Evolutionary conservation across 2,329 filamentous ascomycete genomes (phyloP).

Genomic region (Triangularia verruculosa): DNA sequence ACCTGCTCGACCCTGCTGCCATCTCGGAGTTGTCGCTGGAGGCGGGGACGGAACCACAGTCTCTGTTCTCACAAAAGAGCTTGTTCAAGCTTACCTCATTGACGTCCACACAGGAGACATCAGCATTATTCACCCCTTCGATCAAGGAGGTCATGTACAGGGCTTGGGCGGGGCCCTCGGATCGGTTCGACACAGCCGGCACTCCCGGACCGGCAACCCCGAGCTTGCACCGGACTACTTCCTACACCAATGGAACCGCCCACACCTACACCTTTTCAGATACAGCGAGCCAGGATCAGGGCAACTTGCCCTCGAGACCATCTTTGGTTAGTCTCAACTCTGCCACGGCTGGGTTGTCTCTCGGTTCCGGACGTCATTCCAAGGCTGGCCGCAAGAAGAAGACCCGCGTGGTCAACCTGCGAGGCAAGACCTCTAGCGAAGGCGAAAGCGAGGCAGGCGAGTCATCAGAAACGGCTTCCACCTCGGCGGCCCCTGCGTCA

Average conservation of each 20-base stretch:
- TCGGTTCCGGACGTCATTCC: conserved; percentile 57
- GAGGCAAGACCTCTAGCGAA: conserved; percentile 49
- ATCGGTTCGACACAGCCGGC: conserved; percentile 60
- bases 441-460: conserved; percentile 38
- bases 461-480: conserved; percentile 50
- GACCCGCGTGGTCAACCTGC: conserved; percentile 76
- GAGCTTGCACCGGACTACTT: conserved; percentile 61
- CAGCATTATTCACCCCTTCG: conserved; percentile 88
- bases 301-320: conserved; percentile 64
- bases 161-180: conserved; percentile 80
- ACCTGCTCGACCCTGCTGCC: conserved; percentile 70
- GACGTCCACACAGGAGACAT: conserved; percentile 82
- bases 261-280: conserved; percentile 74
- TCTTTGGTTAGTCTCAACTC: conserved; percentile 63
- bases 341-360: conserved; percentile 58
- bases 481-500: conserved; percentile 56
- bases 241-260: conserved; percentile 51
- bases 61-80: conserved; percentile 94
- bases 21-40: conserved; percentile 77
- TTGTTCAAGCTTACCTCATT: conserved; percentile 77
- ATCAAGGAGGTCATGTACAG: conserved; percentile 88
- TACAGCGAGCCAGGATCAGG: conserved; percentile 60
- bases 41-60: conserved; percentile 75
- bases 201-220: conserved; percentile 48
- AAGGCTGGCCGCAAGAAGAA: conserved; percentile 74